phyloP scores from a whole-genome alignment of 805 yeast genomes.

The Yamadazyma tumulicola region DNA sequence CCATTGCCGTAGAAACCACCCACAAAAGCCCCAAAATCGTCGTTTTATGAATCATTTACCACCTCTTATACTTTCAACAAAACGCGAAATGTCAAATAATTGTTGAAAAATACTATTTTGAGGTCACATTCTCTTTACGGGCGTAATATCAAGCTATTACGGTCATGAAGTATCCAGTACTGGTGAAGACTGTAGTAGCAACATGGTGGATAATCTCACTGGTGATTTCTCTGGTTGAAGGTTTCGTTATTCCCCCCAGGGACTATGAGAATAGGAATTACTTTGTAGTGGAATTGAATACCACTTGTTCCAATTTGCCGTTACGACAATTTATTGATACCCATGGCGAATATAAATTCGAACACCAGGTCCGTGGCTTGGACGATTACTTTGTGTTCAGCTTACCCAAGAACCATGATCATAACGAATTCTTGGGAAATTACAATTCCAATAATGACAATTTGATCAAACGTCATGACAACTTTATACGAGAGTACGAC shows the following conservation, averaged over 20 bases:
- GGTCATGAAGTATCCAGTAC: background rate
- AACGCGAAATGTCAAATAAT: too few species aligned
- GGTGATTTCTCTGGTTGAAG: background rate
- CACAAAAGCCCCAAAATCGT: background rate
- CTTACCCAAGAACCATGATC: conserved; percentile 35
- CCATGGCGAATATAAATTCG: conserved; percentile 43
- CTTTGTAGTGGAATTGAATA: conserved; percentile 57
- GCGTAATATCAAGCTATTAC: too few species aligned
- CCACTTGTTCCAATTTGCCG: conserved; percentile 21
- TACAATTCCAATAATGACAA: conserved; percentile 24
- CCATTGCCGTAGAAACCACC: too few species aligned
- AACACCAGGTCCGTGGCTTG: conserved; percentile 61
- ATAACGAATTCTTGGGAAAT: conserved; percentile 33
- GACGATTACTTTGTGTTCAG: conserved; percentile 69
- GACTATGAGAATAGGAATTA: conserved; percentile 48
- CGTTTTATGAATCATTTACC: too few species aligned
- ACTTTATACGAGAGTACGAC: conserved; percentile 23
- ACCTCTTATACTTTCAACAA: too few species aligned
- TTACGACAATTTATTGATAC: conserved; percentile 30
- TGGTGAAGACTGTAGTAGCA: background rate
- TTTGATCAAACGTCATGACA: conserved; percentile 26
- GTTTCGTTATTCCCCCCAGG: conserved; percentile 9
- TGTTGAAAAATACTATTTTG: too few species aligned
- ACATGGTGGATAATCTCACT: too few species aligned
- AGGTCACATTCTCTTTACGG: too few species aligned